Conservation (phyloP, 2,329 filamentous ascomycete species). For the Drechslerella dactyloides region DNA sequence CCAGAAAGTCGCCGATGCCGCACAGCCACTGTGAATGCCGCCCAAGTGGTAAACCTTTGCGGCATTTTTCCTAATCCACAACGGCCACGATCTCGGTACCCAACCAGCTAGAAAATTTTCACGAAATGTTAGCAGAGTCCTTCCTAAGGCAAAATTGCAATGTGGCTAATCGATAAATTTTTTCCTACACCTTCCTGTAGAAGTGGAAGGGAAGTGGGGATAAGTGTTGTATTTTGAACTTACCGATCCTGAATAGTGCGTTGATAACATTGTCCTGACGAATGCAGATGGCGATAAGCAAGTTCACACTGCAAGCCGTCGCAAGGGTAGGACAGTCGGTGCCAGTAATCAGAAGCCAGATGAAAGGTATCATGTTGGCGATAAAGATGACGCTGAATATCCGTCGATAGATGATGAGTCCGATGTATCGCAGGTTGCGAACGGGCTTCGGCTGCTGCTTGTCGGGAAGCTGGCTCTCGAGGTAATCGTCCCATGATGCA, state of each 20-base stretch:
- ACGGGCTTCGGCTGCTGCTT: conserved; percentile 71
- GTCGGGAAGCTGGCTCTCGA: conserved; percentile 73
- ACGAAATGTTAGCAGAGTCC: conserved; percentile 15
- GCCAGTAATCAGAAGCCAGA: conserved; percentile 45
- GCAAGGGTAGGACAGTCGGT: conserved; percentile 37
- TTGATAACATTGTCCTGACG: conserved; percentile 66
- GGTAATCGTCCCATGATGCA: conserved; percentile 48
- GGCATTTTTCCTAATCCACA: conserved; percentile 60
- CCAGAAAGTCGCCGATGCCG: conserved; percentile 62
- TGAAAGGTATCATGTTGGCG: conserved; percentile 56
- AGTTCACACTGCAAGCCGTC: conserved; percentile 58
- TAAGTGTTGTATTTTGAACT: conserved; percentile 47
- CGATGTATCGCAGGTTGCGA: conserved; percentile 66
- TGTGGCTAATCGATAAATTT: background rate
- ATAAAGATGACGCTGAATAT: conserved; percentile 60
- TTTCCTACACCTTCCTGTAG: conserved; percentile 17
- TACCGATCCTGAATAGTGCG: conserved; percentile 59
- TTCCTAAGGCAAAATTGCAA: background rate
- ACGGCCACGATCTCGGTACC: conserved; percentile 60
- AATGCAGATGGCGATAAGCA: conserved; percentile 61
- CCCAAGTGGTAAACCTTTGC: conserved; percentile 65
- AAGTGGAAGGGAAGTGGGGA: conserved; percentile 52
- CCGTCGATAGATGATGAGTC: conserved; percentile 57
- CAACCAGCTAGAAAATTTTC: conserved; percentile 54
- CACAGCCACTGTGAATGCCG: conserved; percentile 64